Conservation (phyloP, 495 filamentous ascomycete genomes). For the Penicillium roqueforti region DNA sequence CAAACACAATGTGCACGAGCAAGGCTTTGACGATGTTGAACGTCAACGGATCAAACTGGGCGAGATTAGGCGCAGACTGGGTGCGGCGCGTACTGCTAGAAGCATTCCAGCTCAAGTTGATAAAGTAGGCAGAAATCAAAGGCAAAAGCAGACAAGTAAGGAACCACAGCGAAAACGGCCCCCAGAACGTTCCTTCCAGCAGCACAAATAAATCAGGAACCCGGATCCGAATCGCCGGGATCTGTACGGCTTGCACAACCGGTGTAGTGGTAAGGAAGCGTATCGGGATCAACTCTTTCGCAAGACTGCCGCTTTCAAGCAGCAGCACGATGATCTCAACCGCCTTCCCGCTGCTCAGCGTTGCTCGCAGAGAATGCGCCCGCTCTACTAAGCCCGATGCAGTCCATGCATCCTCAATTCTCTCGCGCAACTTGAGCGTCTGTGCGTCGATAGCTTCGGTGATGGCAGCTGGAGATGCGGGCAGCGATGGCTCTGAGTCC, state of each 20-base stretch:
- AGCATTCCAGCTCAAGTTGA: conserved; percentile 67
- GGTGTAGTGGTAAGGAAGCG: conserved; percentile 68
- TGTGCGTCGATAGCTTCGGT: conserved; percentile 75
- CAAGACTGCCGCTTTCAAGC: conserved; percentile 50
- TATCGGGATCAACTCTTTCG: conserved; percentile 52
- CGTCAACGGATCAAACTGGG: conserved; percentile 74
- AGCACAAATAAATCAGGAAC: conserved; percentile 79
- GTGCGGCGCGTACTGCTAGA: conserved; percentile 24
- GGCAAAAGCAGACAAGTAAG: conserved; percentile 68
- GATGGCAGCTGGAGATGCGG: conserved; percentile 79
- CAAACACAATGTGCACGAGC: conserved; percentile 73
- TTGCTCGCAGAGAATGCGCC: conserved; percentile 51
- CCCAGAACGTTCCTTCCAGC: conserved; percentile 78
- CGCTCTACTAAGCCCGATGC: conserved; percentile 41
- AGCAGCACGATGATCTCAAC: conserved; percentile 62
- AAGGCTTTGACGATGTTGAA: conserved; percentile 87
- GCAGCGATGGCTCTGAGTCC: conserved; percentile 41
- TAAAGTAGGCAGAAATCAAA: conserved; percentile 69
- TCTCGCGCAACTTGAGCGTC: conserved; percentile 58
- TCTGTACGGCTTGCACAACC: conserved; percentile 43
- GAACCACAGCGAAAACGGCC: conserved; percentile 71
- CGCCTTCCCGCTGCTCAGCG: conserved; percentile 63
- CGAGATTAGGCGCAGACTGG: conserved; percentile 31
- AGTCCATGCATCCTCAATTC: conserved; percentile 41
- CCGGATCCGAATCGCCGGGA: conserved; percentile 50